Evolutionary conservation across 2,329 filamentous ascomycete genomes (phyloP), one percentile per base, ranked within the genome.

Genomic region (Beauveria sp.): DNA sequence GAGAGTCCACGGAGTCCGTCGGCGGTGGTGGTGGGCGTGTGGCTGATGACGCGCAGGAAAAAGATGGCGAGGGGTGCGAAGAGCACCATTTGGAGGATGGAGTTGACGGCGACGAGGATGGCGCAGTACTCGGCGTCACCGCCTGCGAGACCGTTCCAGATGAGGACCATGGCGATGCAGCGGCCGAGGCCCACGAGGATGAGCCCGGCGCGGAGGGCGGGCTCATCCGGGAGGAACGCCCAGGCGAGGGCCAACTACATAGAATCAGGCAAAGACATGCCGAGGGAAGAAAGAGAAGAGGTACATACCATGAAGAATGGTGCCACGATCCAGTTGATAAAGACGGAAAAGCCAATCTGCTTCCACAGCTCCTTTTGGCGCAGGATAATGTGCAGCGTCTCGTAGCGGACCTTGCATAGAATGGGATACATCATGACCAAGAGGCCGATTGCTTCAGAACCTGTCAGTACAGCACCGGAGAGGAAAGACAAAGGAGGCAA

Each of bases 401-500:
- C 89, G 73, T 83, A 91, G 45, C 82, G 82, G 12, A 92, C 86
- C 72, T 91, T 91, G 78, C 88, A 91, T 1, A 92, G 77, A 63
- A 92, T 92, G 0, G 89, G 89, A 70, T 91, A 92, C 88, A 93
- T 93, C 89, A 93, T 92, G 46, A 91, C 84, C 1, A 93, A 79
- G 2, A 92, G 76, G 0, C 89, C 89, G 53, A 91, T 75, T 1
- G 88, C 88, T 87, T 24, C 14, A 38, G 1, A 2, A 16, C 5
- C 9, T 28, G 43, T 52, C 30, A 52, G 50, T 24, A 38, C 14
- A 20, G 47, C 26, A 20, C 6, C 9, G 24, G 1, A 46, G 20
- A n/a, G 3, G 14, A 3, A 3, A 10, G 18, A 16, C 3, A 3
- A 5, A 6, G 18, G 5, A 12, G 18, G 3, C 3, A 24, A 12